Evolutionary conservation across 768 basidiomycete species (phyloP), one percentile per base, ranked within the genome.

Genomic region (Auricularia heimuer): DNA sequence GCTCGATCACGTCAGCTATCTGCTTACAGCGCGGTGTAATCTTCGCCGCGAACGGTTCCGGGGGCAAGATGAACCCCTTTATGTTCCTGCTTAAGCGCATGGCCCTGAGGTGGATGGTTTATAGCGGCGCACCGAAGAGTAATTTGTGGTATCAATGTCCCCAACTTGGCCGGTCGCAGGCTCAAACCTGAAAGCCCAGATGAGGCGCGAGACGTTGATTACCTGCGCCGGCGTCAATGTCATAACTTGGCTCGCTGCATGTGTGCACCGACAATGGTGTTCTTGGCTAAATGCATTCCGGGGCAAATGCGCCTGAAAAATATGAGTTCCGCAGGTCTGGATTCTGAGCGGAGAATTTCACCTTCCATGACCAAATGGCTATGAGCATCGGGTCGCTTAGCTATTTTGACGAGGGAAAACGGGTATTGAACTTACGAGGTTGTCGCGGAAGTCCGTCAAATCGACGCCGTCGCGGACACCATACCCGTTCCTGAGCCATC

Each of bases 101-200:
- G 8, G 8, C 4, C 12, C 39, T 11, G 44, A 10, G 44, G 10
- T 45, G 18, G 44, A 2, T 18, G 47, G 4, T 16, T 51, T 51
- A 18, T 18, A 21, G 47, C 4, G 47, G 47, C 47, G 21, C 8
- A 29, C 56, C 56, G 14, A n/a, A 29, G 24, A 10, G 24, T 60
- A 60, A 24, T 60, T 33, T 29, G 16, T n/a, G 56, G 34, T 60
- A 34, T 60, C 56, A 4, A 35, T 4, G 11, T 29, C 29, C 34
- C 33, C 56, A 24, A 29, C 1, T 14, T 29, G 4, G 29, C 66
- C 66, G 24, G 65, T 66, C 29, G 66, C 67, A 34, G 67, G 61
- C 11, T 61, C 45, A 63, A 73, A 75, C 29, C 71, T 65, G 69
- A 75, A 75, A 3, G 71, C 72, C 75, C 75, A 75, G 7, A 75